phyloP scores from a whole-genome alignment of 352 stramenopile species.

The Phytophthora tubulina region DNA sequence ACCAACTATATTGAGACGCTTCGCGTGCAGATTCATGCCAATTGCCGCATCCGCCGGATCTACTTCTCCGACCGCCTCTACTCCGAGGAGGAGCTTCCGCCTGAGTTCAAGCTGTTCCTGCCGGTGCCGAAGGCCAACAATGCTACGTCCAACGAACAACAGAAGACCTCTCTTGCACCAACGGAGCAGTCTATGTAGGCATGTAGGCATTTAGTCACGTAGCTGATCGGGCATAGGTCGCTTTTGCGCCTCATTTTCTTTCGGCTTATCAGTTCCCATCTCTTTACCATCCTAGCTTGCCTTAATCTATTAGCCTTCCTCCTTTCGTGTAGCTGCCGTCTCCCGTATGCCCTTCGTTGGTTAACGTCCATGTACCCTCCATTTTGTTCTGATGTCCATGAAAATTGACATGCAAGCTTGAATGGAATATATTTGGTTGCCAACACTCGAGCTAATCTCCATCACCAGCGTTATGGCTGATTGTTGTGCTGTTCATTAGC shows the following conservation, averaged over 20 bases:
- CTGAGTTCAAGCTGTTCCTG: conserved; percentile 98
- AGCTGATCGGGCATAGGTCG: neutral
- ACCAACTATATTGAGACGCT: conserved; percentile 99
- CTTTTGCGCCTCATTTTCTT: neutral
- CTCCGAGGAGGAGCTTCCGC: conserved; percentile 96
- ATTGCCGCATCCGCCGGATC: conserved; percentile 97
- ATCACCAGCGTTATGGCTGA: conserved; percentile 7
- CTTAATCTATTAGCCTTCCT: conserved; percentile 22
- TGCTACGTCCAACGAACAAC: conserved; percentile 43
- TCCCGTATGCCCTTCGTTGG: too few relatives aligned
- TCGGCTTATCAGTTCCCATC: neutral
- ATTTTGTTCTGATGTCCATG: neutral
- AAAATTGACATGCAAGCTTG: conserved; percentile 3
- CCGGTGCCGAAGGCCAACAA: conserved; percentile 93
- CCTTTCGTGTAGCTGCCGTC: neutral
- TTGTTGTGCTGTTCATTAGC: conserved; percentile 1
- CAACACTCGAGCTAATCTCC: conserved; percentile 22
- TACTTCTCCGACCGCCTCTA: conserved; percentile 98
- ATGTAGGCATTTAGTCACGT: conserved; percentile 3
- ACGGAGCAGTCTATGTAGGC: conserved; percentile 56
- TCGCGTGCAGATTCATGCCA: conserved; percentile 97
- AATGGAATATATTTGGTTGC: conserved; percentile 29
- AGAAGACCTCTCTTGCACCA: conserved; percentile 51
- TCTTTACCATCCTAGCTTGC: neutral
- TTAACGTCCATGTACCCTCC: neutral